Base-by-base conservation (phyloP, 768 basidiomycete species). In the Asterophora parasitica region DNA sequence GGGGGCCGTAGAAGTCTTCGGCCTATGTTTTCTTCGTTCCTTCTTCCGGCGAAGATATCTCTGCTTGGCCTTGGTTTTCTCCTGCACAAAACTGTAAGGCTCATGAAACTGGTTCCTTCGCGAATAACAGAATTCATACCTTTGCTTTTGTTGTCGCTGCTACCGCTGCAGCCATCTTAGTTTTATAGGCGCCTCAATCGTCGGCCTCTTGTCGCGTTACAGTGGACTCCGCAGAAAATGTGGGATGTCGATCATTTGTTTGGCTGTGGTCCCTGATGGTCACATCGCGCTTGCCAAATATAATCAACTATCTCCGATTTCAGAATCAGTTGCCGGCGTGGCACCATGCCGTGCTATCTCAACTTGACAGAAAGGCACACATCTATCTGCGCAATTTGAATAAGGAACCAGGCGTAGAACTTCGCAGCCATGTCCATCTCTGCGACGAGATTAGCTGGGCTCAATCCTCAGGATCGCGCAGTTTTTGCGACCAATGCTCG, bases 41-140 rank as follows among this genome's bases (percentile, higher is more conserved):
- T 79, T 80, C 67, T 92, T 92, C 42, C 79, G 79, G 59, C 78
- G 82, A 35, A 89, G 69, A 61, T 92, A 89, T 50, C 82, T 71
- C 55, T 79, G 65, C 62, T 89, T 87, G 1, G 86, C 83, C 48
- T 76, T 83, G 1, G 88, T 87, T 67, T 85, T 86, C 37, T 61
- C 61, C 75, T 82, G 55, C 35, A 54, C 11, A 50, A 55, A 31
- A 30, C 50, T 49, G 56, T 61, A 49, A 58, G 57, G 34, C 47
- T 55, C 44, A 52, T 56, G 46, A 47, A 57, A 55, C 38, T 44
- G 35, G 34, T 50, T 45, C 30, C 30, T 7, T 13, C n/a, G 7
- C 20, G 23, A n/a, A 32, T 23, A 7, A 36, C 7, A 46, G 7
- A 17, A 33, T 34, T 11, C 42, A 17, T 54, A 55, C 57, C 46